Base-by-base conservation (phyloP, 495 filamentous ascomycete genomes). In the Aspergillus cavernicola region DNA sequence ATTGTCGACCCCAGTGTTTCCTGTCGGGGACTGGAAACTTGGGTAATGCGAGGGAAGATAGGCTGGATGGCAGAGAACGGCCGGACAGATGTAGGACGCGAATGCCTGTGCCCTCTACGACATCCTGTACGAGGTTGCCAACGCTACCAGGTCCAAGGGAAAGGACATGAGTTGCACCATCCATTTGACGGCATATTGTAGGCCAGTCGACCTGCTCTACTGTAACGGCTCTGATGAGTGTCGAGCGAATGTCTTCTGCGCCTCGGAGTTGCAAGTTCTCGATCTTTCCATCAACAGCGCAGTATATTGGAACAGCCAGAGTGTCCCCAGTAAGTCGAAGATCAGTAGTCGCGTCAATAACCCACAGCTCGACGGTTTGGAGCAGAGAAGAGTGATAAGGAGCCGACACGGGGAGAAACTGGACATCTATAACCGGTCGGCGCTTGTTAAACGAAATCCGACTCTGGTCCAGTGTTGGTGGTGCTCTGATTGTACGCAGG, bases 181-280 rank as follows among this genome's bases (percentile, higher is more conserved):
- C 10, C 38, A 41, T 22, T 24, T 2, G 2, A 5, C 38, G 20
- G n/a, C 38, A 41, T 4, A 23, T 3, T 10, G 19, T 19, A 12
- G 40, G 38, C 50, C 50, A 52, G 16, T 52, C 23, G 9, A 52
- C 50, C 9, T 18, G 28, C 37, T 42, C 38, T n/a, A 33, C 20
- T 18, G 39, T 41, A 19, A 52, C 37, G 26, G 41, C 32, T 7
- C 20, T 15, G 6, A 52, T 32, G 11, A 52, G 36, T 3, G 31
- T 23, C 13, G 2, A 12, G 24, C 23, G 18, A 24, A 41, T 24
- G 24, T 41, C 50, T 2, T 28, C 6, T 6, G 41, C 20, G 11
- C 40, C 15, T 28, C 43, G 20, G 23, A 24, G 12, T 15, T 49
- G 45, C 11, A 36, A n/a, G 26, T 52, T 32, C 13, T 13, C 11